A percentile compares a stretch with the other conserved stretches of the same genome.
Conservation (phyloP, 2,329 filamentous ascomycete species). For the Furcasterigmium sp. region DNA sequence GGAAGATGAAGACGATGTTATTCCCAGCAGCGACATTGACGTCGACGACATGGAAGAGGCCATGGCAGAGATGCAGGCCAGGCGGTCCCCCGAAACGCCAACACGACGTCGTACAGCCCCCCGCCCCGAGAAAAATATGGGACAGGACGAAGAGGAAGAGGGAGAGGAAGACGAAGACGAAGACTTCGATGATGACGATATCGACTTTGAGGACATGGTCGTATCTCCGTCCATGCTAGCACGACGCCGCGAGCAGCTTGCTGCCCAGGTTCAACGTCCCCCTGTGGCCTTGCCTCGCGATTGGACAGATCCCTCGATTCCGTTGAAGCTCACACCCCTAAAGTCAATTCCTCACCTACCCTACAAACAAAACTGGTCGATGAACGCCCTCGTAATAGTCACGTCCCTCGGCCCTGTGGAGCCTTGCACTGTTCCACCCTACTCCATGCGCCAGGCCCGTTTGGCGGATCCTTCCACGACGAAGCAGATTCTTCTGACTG, state of each 20-base stretch:
- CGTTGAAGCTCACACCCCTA: slow-evolving; percentile 47
- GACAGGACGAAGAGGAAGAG: slow-evolving; percentile 11
- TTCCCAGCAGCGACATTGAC: slow-evolving; percentile 10
- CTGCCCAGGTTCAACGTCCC: neutral
- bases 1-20: slow-evolving; percentile 1
- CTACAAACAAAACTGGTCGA: slow-evolving; percentile 53
- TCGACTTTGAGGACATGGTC: slow-evolving; percentile 28
- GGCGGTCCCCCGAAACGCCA: neutral
- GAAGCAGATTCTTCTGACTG: slow-evolving; percentile 47
- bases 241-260: slow-evolving; percentile 8
- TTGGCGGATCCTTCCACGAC: slow-evolving; percentile 45
- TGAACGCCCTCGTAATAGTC: slow-evolving; percentile 49
- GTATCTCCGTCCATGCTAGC: slow-evolving; percentile 12
- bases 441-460: slow-evolving; percentile 45
- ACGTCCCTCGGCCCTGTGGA: slow-evolving; percentile 41
- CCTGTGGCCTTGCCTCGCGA: slow-evolving; percentile 33
- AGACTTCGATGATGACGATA: slow-evolving; percentile 15
- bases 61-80: neutral
- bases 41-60: slow-evolving; percentile 3
- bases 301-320: slow-evolving; percentile 33
- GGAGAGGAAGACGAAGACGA: slow-evolving; percentile 12
- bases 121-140: slow-evolving; percentile 8
- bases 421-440: slow-evolving; percentile 41
- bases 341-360: slow-evolving; percentile 45
- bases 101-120: neutral